Evolutionary conservation across 805 yeast species (phyloP).

Genomic region (Komagataella ulmi): DNA sequence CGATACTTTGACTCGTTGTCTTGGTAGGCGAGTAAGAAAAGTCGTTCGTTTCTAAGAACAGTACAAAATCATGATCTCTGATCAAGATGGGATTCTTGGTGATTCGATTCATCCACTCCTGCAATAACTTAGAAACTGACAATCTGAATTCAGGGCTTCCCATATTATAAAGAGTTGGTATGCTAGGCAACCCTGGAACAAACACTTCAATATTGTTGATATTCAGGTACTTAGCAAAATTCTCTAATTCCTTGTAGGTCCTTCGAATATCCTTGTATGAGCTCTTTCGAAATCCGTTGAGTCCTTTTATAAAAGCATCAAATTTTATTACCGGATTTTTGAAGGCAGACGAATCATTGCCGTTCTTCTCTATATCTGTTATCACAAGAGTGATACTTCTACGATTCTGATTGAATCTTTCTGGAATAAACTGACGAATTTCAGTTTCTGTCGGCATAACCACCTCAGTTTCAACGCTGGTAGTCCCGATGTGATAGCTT

Average conservation of each 20-base stretch:
- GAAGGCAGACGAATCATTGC: conserved; percentile 33
- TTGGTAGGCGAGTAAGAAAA: conserved; percentile 23
- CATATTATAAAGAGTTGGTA: conserved; percentile 68
- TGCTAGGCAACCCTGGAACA: conserved; percentile 75
- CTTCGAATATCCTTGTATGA: conserved; percentile 65
- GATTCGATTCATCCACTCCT: conserved; percentile 77
- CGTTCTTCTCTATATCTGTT: conserved; percentile 56
- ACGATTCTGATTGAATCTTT: conserved; percentile 25
- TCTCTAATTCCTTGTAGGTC: conserved; percentile 63
- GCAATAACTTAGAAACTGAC: conserved; percentile 46
- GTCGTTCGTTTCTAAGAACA: conserved; percentile 35
- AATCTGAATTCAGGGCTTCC: conserved; percentile 70
- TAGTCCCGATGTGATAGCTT: neutral
- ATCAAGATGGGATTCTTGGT: conserved; percentile 65
- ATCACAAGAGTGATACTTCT: conserved; percentile 40
- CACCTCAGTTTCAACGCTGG: neutral
- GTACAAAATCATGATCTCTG: conserved; percentile 78
- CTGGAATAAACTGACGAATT: conserved; percentile 33
- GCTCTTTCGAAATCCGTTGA: conserved; percentile 66
- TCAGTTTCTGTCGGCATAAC: conserved; percentile 19
- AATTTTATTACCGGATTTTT: conserved; percentile 75
- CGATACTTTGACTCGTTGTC: conserved; percentile 26
- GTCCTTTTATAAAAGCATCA: conserved; percentile 40
- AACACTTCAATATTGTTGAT: conserved; percentile 84
- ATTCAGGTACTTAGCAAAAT: conserved; percentile 64